Percentiles rank a stretch among this genome's conserved stretches.
These are phyloP conservation scores for Suillus clintonianus DNA, from an alignment of 768 basidiomycete species.

Conservation along the genomic window DNA sequence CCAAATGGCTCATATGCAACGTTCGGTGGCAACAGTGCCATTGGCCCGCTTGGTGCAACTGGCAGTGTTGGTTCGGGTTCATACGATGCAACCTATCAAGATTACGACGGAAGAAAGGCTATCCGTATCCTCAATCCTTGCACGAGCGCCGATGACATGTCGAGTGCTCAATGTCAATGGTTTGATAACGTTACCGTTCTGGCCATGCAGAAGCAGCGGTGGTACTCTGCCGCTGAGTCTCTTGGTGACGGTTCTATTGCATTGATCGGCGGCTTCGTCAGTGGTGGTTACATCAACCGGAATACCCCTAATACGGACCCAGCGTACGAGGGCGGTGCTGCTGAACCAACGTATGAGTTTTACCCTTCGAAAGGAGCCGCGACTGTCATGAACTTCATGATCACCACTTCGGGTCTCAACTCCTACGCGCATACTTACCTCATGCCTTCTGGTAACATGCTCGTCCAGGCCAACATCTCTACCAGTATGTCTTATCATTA, in stretches of 20 bases:
- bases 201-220: conserved; percentile 67
- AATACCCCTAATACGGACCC: conserved; percentile 74
- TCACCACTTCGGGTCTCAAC: conserved; percentile 74
- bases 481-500: conserved; percentile 47
- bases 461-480: conserved; percentile 82
- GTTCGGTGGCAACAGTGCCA: conserved; percentile 78
- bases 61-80: conserved; percentile 48
- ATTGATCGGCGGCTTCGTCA: conserved; percentile 79
- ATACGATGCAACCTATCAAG: conserved; percentile 69
- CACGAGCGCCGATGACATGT: conserved; percentile 46
- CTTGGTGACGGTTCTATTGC: conserved; percentile 76
- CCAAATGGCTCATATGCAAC: conserved; percentile 77
- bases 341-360: conserved; percentile 84
- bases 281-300: conserved; percentile 78
- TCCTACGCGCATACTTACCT: conserved; percentile 75
- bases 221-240: conserved; percentile 79
- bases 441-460: conserved; percentile 74
- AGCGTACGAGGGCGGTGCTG: conserved; percentile 60
- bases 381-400: conserved; percentile 65
- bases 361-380: conserved; percentile 63
- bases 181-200: conserved; percentile 66
- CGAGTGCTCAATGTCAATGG: conserved; percentile 62
- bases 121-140: conserved; percentile 87
- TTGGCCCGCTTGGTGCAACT: conserved; percentile 63
- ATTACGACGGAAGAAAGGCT: conserved; percentile 78